Evolutionary conservation across 345 rosid species (phyloP), one percentile per base, ranked within the genome.

Genomic region (Trapa incisa): DNA sequence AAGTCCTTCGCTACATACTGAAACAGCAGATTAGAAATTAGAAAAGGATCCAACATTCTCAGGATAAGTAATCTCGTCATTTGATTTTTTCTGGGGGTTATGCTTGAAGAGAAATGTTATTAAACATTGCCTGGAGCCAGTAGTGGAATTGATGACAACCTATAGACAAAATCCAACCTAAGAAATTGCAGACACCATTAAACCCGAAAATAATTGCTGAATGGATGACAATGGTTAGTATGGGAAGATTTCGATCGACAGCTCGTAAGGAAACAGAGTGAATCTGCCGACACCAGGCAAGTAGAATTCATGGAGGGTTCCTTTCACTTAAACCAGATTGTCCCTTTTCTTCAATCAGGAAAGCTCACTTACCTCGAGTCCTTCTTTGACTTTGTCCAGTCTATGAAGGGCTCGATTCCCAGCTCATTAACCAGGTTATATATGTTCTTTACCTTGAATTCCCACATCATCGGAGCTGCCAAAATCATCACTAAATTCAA

Each of bases 1-100:
- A 85, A 85, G 75, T 85, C 88, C 11, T 85, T 75, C 45, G 79
- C 94, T 87, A 78, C 73, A 81, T 71, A 66, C 41, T 75, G n/a
- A 69, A 70, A 52, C 22, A 62, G 11, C 53, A 48, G n/a, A 45
- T 67, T 10, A 68, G 58, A 53, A 17, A 53, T 4, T 3, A 1
- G 2, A 14, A 50, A 13, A 50, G 22, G n/a, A 50, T 16, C n/a
- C n/a, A 50, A 50, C 56, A 14, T 3, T 6, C 2, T 50, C 15
- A 16, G 16, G 22, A 16, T 9, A 13, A 47, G 2, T 47, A 47
- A 47, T 50, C 2, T 14, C 16, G 1, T 1, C 54, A 50, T 3
- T 22, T 3, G n/a, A 45, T 45, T 45, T 45, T 50, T 50, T 50
- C 12, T 15, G 14, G 11, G 13, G 8, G 54, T 11, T 50, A 3